Evolutionary conservation across 1,284 basidiomycete genomes (phyloP).

Genomic region (Farysia itapuensis): DNA sequence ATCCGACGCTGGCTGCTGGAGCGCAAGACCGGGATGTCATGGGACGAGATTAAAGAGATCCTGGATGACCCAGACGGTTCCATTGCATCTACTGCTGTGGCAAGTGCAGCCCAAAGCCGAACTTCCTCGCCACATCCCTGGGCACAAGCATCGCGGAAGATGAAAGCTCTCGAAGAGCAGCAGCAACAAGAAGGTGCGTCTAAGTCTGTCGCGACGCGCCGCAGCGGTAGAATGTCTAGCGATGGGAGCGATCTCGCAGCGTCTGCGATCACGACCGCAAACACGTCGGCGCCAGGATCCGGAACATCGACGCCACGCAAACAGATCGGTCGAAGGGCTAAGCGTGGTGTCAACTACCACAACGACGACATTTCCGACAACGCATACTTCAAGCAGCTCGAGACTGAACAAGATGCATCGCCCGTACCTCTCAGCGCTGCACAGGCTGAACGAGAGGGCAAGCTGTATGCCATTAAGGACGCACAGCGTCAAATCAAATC

Average conservation of each 20-base stretch:
- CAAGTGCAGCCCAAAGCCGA: conserved; percentile 18
- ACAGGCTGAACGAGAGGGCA: conserved; percentile 43
- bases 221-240: conserved; percentile 6
- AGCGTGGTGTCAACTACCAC: conserved; percentile 22
- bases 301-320: conserved; percentile 21
- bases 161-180: neutral
- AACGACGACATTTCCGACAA: conserved; percentile 37
- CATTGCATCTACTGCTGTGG: conserved; percentile 22
- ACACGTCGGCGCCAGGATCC: neutral
- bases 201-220: conserved; percentile 10
- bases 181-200: neutral
- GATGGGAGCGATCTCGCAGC: no score
- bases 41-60: conserved; percentile 37
- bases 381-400: conserved; percentile 35
- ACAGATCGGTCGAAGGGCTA: conserved; percentile 13
- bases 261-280: no score
- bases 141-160: conserved; percentile 8
- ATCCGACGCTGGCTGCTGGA: conserved; percentile 51
- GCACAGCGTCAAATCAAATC: conserved; percentile 76
- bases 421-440: conserved; percentile 13
- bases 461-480: conserved; percentile 39
- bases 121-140: conserved; percentile 18
- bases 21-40: conserved; percentile 45
- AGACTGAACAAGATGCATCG: conserved; percentile 14
- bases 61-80: conserved; percentile 35